phyloP scores from a whole-genome alignment of 768 basidiomycete genomes.

The Serendipita indica region DNA sequence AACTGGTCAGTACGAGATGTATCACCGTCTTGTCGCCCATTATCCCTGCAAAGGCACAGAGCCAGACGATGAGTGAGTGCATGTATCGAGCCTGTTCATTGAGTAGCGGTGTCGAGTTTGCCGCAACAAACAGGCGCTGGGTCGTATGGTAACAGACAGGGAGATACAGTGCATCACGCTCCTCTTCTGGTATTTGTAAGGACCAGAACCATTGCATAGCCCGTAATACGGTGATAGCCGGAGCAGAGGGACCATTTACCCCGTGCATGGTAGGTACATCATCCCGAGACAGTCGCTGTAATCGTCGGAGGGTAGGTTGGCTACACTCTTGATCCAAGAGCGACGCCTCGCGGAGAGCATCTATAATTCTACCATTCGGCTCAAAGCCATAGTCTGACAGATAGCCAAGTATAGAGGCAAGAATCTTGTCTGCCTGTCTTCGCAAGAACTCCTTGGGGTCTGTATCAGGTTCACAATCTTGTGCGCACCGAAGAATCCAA shows the following conservation, averaged over 20 bases:
- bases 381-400: constrained; percentile 55
- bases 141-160: constrained; percentile 65
- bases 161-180: constrained; percentile 26
- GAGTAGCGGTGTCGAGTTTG: constrained; percentile 55
- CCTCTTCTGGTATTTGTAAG: constrained; percentile 26
- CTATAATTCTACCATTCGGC: constrained; percentile 33
- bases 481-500: neutral
- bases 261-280: constrained; percentile 39
- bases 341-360: constrained; percentile 34
- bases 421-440: constrained; percentile 40
- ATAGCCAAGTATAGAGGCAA: constrained; percentile 42
- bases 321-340: too few species aligned
- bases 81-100: constrained; percentile 70
- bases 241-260: constrained; percentile 52
- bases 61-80: constrained; percentile 58
- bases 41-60: constrained; percentile 41
- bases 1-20: constrained; percentile 51
- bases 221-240: constrained; percentile 34
- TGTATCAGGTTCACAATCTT: neutral
- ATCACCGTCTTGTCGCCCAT: constrained; percentile 48
- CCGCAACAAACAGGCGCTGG: constrained; percentile 51
- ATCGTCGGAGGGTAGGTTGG: constrained; percentile 22
- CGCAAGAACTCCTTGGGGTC: constrained; percentile 17
- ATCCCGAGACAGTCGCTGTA: constrained; percentile 38
- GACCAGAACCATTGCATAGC: constrained; percentile 46